Conservation (phyloP, 2,329 filamentous ascomycete species). For the Colletotrichum gigasporum region DNA sequence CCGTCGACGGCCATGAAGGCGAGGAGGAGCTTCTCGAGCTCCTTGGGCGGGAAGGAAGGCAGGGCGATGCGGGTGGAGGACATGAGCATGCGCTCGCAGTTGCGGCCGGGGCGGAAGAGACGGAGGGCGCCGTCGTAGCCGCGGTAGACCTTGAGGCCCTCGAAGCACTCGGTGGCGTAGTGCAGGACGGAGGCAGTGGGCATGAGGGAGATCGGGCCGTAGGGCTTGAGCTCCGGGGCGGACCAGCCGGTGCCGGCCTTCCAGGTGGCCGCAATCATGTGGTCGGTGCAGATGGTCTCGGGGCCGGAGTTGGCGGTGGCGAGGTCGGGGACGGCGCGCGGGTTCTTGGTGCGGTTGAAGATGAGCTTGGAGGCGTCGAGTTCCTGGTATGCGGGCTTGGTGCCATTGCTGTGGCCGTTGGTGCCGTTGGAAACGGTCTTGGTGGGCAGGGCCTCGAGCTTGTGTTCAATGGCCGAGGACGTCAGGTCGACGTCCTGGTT, state of each 20-base stretch:
- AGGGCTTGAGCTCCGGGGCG: slow-evolving; percentile 77
- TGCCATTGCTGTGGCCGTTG: slow-evolving; percentile 40
- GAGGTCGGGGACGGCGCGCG: slow-evolving; percentile 62
- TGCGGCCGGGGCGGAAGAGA: slow-evolving; percentile 80
- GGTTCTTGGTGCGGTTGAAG: slow-evolving; percentile 60
- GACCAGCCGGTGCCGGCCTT: slow-evolving; percentile 73
- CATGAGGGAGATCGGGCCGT: slow-evolving; percentile 80
- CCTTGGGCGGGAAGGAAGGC: slow-evolving; percentile 74
- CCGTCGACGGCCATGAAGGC: slow-evolving; percentile 79
- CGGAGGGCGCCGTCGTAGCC: slow-evolving; percentile 79
- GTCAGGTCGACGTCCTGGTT: slow-evolving; percentile 61
- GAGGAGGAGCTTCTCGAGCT: slow-evolving; percentile 79
- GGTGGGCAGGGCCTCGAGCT: slow-evolving; percentile 47
- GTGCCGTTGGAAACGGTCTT: slow-evolving; percentile 36
- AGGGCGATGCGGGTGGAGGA: slow-evolving; percentile 75
- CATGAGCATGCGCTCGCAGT: slow-evolving; percentile 71
- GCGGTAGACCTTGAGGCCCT: slow-evolving; percentile 84
- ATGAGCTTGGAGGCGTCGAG: slow-evolving; percentile 74
- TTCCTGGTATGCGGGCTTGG: slow-evolving; percentile 61
- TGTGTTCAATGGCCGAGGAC: slow-evolving; percentile 60
- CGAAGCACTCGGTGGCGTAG: slow-evolving; percentile 93
- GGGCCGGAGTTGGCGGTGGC: slow-evolving; percentile 55
- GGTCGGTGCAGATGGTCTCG: slow-evolving; percentile 77
- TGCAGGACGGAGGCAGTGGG: slow-evolving; percentile 85
- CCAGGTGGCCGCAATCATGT: slow-evolving; percentile 86